Percentiles rank a stretch among this genome's conserved stretches.
phyloP scores from a whole-genome alignment of 2,329 filamentous ascomycete species.

The Allantophomopsis lycopodina region DNA sequence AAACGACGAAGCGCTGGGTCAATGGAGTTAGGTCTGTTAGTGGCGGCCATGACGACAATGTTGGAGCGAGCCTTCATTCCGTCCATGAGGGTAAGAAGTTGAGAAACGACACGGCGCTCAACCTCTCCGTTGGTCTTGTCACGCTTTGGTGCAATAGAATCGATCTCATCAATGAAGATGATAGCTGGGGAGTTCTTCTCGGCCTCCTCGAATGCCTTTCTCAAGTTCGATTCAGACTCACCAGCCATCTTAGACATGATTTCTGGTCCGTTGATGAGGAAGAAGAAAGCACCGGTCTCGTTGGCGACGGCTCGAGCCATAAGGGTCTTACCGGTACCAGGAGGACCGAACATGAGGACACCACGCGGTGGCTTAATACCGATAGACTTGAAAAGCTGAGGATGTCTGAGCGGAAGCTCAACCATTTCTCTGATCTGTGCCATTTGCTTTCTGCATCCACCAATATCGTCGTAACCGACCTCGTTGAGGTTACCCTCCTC shows the following conservation, averaged over 20 bases:
- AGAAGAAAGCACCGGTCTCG: slow-evolving; percentile 98
- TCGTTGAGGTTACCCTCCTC: slow-evolving; percentile 99
- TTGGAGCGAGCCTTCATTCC: slow-evolving; percentile 99
- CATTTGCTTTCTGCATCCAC: slow-evolving; percentile 99
- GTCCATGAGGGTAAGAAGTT: slow-evolving; percentile 95
- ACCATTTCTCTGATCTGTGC: slow-evolving; percentile 98
- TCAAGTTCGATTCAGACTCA: slow-evolving; percentile 95
- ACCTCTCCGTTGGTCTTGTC: slow-evolving; percentile 99
- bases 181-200: slow-evolving; percentile 99
- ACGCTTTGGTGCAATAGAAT: slow-evolving; percentile 98
- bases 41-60: slow-evolving; percentile 97
- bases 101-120: slow-evolving; percentile 94
- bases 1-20: slow-evolving; percentile 95
- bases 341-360: slow-evolving; percentile 92
- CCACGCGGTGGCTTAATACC: slow-evolving; percentile 98
- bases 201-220: slow-evolving; percentile 98
- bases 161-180: slow-evolving; percentile 99
- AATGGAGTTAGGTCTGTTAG: slow-evolving; percentile 97
- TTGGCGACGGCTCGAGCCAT: slow-evolving; percentile 99
- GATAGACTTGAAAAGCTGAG: slow-evolving; percentile 99
- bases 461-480: slow-evolving; percentile 98
- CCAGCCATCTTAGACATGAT: slow-evolving; percentile 99
- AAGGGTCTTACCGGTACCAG: slow-evolving; percentile 97
- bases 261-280: slow-evolving; percentile 97
- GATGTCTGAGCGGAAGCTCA: slow-evolving; percentile 89